phyloP scores from a whole-genome alignment of 169 alveolate genomes.

The Besnoitia besnoiti region DNA sequence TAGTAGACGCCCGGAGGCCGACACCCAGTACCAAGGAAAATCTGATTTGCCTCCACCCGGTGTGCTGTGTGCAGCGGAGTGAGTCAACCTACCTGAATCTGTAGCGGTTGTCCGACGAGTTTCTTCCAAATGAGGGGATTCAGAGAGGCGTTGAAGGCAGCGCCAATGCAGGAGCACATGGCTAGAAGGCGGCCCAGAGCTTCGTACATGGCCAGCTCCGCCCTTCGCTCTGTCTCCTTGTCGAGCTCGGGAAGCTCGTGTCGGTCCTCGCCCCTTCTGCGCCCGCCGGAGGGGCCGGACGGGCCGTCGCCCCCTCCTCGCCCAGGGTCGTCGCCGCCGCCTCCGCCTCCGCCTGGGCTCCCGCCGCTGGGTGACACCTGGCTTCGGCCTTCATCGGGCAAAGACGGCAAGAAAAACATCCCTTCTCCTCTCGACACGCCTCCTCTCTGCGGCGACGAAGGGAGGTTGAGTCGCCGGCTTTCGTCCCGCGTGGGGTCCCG shows the following conservation, averaged over 20 bases:
- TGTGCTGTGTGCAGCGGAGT: no score
- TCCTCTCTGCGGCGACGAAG: background rate
- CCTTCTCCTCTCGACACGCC: background rate
- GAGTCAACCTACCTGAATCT: conserved; percentile 56
- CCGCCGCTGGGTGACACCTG: no score
- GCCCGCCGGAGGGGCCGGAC: conserved; percentile 62
- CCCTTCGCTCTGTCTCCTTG: conserved; percentile 61
- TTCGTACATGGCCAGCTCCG: conserved; percentile 86
- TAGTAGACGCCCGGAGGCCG: background rate
- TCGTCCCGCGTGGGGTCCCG: background rate
- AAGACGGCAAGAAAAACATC: background rate
- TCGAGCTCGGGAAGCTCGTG: conserved; percentile 37
- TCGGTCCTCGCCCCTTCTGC: conserved; percentile 47
- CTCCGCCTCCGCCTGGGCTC: background rate
- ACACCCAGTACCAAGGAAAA: background rate
- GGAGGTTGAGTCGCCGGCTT: background rate
- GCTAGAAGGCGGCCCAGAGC: conserved; percentile 91
- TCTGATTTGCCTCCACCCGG: background rate
- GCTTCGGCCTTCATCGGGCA: background rate
- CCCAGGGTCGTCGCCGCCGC: background rate
- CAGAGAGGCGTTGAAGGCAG: conserved; percentile 84
- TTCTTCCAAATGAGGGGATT: conserved; percentile 91
- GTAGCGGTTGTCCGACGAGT: conserved; percentile 73
- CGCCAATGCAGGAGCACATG: conserved; percentile 87
- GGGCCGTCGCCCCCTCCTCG: conserved; percentile 70